A percentile compares a stretch with the other conserved stretches of the same genome.
These are phyloP conservation scores for Oryza australiensis DNA, from an alignment of 176 grass and related monocot species.

Conservation along the genomic window DNA sequence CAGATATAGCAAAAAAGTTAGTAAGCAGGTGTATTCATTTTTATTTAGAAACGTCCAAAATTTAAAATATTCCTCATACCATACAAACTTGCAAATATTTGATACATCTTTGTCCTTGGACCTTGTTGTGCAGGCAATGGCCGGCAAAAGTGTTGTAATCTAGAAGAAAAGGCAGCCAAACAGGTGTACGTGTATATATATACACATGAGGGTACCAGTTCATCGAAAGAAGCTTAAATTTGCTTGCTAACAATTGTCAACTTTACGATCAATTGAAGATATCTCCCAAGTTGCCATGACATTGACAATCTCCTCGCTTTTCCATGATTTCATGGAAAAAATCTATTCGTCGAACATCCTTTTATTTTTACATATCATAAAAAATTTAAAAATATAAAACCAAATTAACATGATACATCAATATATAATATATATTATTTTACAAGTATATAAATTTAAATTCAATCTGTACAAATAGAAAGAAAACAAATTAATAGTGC, in stretches of 20 bases:
- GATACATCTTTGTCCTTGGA: conserved; percentile 21
- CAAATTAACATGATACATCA: too few relatives aligned
- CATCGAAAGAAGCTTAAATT: conserved; percentile 1
- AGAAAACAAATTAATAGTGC: too few relatives aligned
- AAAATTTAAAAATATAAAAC: too few relatives aligned
- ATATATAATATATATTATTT: too few relatives aligned
- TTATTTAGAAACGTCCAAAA: background rate
- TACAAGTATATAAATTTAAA: too few relatives aligned
- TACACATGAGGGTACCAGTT: background rate
- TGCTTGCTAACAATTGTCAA: conserved; percentile 25
- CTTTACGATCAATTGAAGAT: conserved; percentile 23
- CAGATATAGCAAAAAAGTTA: too few relatives aligned
- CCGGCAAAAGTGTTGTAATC: background rate
- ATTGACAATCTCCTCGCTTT: conserved; percentile 10
- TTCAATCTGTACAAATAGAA: too few relatives aligned
- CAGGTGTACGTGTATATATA: background rate
- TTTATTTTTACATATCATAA: too few relatives aligned
- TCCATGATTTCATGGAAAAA: background rate
- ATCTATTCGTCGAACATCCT: too few relatives aligned
- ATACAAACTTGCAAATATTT: background rate
- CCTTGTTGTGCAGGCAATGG: conserved; percentile 22
- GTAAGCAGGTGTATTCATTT: background rate
- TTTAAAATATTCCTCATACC: background rate
- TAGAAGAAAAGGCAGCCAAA: background rate
- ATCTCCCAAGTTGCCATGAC: conserved; percentile 11